Percentiles rank a stretch among this genome's conserved stretches.
These are phyloP conservation scores for Lactarius akahatsu DNA, from an alignment of 768 basidiomycete species.

Conservation along the genomic window DNA sequence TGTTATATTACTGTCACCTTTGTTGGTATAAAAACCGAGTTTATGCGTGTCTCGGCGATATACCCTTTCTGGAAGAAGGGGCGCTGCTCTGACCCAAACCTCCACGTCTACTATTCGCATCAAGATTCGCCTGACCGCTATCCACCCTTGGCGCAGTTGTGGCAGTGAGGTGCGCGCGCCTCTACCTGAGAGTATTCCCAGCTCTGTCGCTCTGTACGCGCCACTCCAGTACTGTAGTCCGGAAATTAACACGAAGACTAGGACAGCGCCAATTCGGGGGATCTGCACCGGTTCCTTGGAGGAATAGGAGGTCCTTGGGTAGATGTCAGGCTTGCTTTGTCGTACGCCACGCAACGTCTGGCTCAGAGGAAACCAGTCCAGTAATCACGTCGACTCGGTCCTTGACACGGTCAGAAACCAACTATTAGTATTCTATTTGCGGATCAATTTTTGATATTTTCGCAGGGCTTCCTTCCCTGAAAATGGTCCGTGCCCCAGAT, in stretches of 20 bases:
- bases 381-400: background rate
- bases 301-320: background rate
- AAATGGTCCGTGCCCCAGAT: too few relatives aligned
- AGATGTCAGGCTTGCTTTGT: background rate
- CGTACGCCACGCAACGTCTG: background rate
- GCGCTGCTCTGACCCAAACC: too few relatives aligned
- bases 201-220: background rate
- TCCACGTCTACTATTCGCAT: too few relatives aligned
- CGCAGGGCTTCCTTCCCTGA: too few relatives aligned
- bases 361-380: background rate
- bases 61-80: background rate
- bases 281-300: background rate
- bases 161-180: too few relatives aligned
- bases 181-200: background rate
- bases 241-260: constrained; percentile 4
- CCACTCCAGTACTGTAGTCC: background rate
- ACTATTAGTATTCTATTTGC: background rate
- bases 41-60: background rate
- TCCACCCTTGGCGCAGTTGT: too few relatives aligned
- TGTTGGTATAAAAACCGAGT: background rate
- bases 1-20: too few relatives aligned
- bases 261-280: background rate
- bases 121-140: too few relatives aligned
- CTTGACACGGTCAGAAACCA: background rate
- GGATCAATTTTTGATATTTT: background rate